Evolutionary conservation across 805 yeast species (phyloP), one percentile per base, ranked within the genome.

Genomic region (Clavispora vitiphila): DNA sequence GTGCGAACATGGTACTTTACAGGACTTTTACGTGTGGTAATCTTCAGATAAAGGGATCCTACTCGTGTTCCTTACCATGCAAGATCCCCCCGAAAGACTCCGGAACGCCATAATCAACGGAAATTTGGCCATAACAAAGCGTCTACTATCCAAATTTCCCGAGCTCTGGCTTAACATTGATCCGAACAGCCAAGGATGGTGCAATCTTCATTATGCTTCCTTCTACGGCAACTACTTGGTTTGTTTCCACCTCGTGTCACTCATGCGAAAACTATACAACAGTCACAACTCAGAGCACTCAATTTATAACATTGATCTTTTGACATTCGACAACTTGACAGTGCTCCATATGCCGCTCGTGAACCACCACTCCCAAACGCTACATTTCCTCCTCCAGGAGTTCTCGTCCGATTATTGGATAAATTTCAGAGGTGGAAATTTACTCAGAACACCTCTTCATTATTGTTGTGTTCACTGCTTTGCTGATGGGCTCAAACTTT

Each of bases 121-220:
- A 39, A 80, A 82, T 45, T 65, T 77, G 16, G 68, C 77, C 26
- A 80, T 83, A 11, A 88, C 81, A 14, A 71, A 75, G 48, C 73
- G 91, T 20, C 65, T 87, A 6, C 60, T 87, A n/a, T 69, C 74
- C 40, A 70, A 88, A 29, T 82, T 72, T 49, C 93, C 95, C 0
- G 81, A 78, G 24, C 67, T 86, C 30, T 58, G 87, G 47, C 81
- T 80, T 45, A 83, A 86, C 55, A 68, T 80, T 19, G 85, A 88
- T 55, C 76, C 88, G 5, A 23, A 56, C 26, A 22, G 61, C 18
- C 79, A 81, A 54, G 96, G 96, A 2, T 87, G 96, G 96, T 72
- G 85, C 12, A 81, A 84, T 29, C 65, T 87, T 36, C 96, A 87
- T 58, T 86, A 86, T 60, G 89, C 95, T 0, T 80, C 91, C 4